Base-by-base conservation (phyloP, 768 basidiomycete genomes). In the Boletus rufocinnamomeus region DNA sequence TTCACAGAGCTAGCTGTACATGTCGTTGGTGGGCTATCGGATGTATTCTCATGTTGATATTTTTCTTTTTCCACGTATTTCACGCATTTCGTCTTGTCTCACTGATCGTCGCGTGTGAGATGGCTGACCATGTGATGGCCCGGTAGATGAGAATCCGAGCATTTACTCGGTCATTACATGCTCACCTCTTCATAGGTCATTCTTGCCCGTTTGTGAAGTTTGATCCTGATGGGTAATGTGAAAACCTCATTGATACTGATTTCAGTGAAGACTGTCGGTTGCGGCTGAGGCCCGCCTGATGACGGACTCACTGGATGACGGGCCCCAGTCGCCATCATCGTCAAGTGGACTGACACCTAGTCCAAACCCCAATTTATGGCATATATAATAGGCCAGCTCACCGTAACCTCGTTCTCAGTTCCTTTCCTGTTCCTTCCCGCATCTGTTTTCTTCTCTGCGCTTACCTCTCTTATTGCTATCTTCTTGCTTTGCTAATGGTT, bases 1-100 rank as follows among this genome's bases (percentile, higher is more conserved):
- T 52, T 63, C 72, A n/a, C 68, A 75, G 58, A 59, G 34, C 54
- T 73, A 65, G 63, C 60, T 52, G 38, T 69, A 64, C 50, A 64
- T 58, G 43, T 52, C 37, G 38, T 56, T 55, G 50, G 57, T 52
- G 35, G 61, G 62, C 56, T 48, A 54, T 60, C 35, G 2, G 44
- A 56, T 59, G 61, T 71, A 69, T 55, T 56, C 45, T 52, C 46
- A 25, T 58, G 46, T 62, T n/a, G 7, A 62, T 59, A 51, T 54
- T 50, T 49, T 45, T 56, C 34, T 49, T 32, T 25, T 52, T 37
- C 43, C 14, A 41, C 48, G 4, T 58, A 63, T 59, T 51, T n/a
- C 47, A 46, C 28, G 43, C 50, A 16, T 64, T 51, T 50, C 46
- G 16, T 60, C n/a, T 50, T 54, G 14, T 50, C 37, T 41, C 23